Percentiles rank a stretch among this genome's conserved stretches.
Conservation (phyloP, 2,329 filamentous ascomycete species). For the Elsinoe fawcettii region DNA sequence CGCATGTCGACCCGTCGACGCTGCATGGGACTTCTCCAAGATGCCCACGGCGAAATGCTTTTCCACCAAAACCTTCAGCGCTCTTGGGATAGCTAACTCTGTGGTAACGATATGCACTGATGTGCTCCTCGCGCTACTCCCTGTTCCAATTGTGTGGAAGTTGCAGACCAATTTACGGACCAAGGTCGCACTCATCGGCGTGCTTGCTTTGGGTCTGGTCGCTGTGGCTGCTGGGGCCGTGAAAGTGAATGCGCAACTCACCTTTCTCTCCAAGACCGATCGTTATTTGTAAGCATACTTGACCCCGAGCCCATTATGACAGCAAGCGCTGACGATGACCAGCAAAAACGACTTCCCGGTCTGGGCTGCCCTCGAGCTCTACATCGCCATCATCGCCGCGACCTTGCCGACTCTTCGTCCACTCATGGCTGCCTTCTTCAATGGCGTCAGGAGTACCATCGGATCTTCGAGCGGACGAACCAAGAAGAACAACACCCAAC, state of each 20-base stretch:
- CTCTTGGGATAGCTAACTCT: slow-evolving; percentile 39
- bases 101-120: slow-evolving; percentile 36
- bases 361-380: slow-evolving; percentile 41
- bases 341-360: slow-evolving; percentile 34
- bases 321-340: not conserved
- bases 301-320: not conserved
- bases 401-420: slow-evolving; percentile 39
- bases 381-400: slow-evolving; percentile 38
- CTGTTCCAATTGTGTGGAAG: slow-evolving; percentile 37
- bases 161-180: slow-evolving; percentile 38
- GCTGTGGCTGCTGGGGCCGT: slow-evolving; percentile 38
- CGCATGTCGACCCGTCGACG: slow-evolving; percentile 39
- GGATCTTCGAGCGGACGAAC: slow-evolving; percentile 3
- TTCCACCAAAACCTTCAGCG: slow-evolving; percentile 33
- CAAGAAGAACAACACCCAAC: slow-evolving; percentile 3
- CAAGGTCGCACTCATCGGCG: slow-evolving; percentile 32
- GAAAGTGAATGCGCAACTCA: slow-evolving; percentile 35
- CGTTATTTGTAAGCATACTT: slow-evolving; percentile 24
- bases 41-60: slow-evolving; percentile 36
- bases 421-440: slow-evolving; percentile 23
- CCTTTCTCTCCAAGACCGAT: slow-evolving; percentile 30
- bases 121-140: slow-evolving; percentile 35
- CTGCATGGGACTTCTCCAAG: slow-evolving; percentile 35
- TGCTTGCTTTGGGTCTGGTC: slow-evolving; percentile 35
- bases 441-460: slow-evolving; percentile 5